Percentiles rank a stretch among this genome's conserved stretches.
Conservation (phyloP, 1,284 basidiomycete species). For the Somion occarium region DNA sequence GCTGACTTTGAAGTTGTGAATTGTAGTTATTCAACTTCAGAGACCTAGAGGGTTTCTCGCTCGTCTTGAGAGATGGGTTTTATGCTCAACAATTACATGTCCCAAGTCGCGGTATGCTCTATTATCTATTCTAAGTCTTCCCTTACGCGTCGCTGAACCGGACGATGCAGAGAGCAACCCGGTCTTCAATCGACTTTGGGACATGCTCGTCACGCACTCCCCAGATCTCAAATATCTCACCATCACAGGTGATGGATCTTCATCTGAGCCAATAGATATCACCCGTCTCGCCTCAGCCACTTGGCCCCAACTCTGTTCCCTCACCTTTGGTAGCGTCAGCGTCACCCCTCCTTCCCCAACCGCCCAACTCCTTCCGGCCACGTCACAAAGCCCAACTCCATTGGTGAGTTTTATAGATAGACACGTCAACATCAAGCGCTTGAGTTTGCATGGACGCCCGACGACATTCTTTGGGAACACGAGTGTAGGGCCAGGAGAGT, state of each 20-base stretch:
- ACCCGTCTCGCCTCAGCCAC: neutral
- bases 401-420: slow-evolving; percentile 64
- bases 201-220: slow-evolving; percentile 60
- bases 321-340: slow-evolving; percentile 54
- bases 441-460: slow-evolving; percentile 51
- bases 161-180: slow-evolving; percentile 30
- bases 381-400: slow-evolving; percentile 12
- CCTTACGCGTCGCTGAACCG: slow-evolving; percentile 5
- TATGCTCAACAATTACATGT: slow-evolving; percentile 52
- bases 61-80: slow-evolving; percentile 54
- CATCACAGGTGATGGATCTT: neutral
- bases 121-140: neutral
- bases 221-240: slow-evolving; percentile 47
- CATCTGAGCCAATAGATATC: neutral
- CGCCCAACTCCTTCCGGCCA: too few species aligned
- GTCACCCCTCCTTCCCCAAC: slow-evolving; percentile 31
- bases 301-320: slow-evolving; percentile 27
- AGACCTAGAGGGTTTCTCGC: slow-evolving; percentile 52
- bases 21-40: slow-evolving; percentile 61
- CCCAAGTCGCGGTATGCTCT: slow-evolving; percentile 46
- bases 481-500: neutral
- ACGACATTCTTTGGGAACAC: slow-evolving; percentile 22
- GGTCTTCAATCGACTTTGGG: slow-evolving; percentile 48
- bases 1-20: neutral
- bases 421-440: slow-evolving; percentile 47